phyloP scores from a whole-genome alignment of 768 basidiomycete species.

The Fomitopsis pulvina region DNA sequence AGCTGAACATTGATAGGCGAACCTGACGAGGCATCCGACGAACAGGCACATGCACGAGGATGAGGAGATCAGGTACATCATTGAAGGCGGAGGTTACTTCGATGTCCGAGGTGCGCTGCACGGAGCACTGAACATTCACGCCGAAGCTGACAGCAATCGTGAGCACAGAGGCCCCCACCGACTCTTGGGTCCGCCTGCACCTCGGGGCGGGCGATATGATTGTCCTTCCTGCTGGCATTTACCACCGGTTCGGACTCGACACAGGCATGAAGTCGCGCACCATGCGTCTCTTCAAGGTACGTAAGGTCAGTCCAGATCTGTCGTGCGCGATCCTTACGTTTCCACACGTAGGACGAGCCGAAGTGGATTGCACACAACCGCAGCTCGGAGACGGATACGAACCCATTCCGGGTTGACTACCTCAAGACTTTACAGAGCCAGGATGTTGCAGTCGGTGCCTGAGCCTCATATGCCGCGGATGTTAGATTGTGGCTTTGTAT shows the following conservation, averaged over 20 bases:
- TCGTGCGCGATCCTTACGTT: neutral
- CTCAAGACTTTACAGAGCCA: conserved; percentile 34
- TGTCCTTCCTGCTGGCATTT: conserved; percentile 85
- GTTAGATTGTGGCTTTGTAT: too few relatives aligned
- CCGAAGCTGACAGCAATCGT: neutral
- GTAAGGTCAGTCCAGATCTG: conserved; percentile 3
- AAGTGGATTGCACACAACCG: conserved; percentile 85
- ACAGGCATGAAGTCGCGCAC: conserved; percentile 65
- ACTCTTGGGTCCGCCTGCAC: conserved; percentile 78
- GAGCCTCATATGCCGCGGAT: too few relatives aligned
- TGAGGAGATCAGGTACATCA: conserved; percentile 89
- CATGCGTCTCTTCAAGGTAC: conserved; percentile 79
- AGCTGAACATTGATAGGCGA: too few relatives aligned
- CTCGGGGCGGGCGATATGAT: conserved; percentile 77
- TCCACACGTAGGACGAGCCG: conserved; percentile 73
- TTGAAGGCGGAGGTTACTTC: conserved; percentile 86
- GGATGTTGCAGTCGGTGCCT: conserved; percentile 2
- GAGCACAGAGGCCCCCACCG: conserved; percentile 49
- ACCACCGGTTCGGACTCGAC: conserved; percentile 93
- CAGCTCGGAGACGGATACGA: conserved; percentile 51
- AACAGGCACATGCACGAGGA: conserved; percentile 89
- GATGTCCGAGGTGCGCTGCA: conserved; percentile 70
- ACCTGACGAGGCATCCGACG: conserved; percentile 1
- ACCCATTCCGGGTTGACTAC: conserved; percentile 58
- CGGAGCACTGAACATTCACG: neutral